phyloP scores from a whole-genome alignment of 2,329 filamentous ascomycete genomes.

The Aspergillus sp. region DNA sequence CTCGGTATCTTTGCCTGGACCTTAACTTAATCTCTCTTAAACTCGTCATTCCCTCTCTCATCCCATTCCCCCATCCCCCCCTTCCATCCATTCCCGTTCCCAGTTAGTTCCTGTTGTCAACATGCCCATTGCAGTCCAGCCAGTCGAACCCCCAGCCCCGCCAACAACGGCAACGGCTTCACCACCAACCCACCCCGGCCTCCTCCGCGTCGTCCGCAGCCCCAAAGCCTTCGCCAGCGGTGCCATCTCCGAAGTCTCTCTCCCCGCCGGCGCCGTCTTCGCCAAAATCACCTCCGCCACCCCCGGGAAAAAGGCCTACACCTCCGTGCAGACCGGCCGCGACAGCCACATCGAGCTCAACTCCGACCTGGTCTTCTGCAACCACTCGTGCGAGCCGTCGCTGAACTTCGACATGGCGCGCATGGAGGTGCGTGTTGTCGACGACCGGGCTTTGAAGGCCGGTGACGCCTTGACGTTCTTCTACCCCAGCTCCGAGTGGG shows the following conservation, averaged over 20 bases:
- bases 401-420: slow-evolving; percentile 54
- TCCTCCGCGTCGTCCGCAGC: slow-evolving; percentile 30
- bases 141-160: slow-evolving; percentile 7
- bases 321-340: slow-evolving; percentile 52
- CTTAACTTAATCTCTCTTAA: too few relatives aligned
- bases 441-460: slow-evolving; percentile 11
- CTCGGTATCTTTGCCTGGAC: not conserved
- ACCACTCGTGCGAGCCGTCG: slow-evolving; percentile 56
- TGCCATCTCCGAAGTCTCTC: slow-evolving; percentile 50
- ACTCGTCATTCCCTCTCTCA: not conserved
- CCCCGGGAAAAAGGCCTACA: slow-evolving; percentile 48
- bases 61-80: too few relatives aligned
- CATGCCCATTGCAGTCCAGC: slow-evolving; percentile 24
- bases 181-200: slow-evolving; percentile 25
- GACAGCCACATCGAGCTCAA: slow-evolving; percentile 57
- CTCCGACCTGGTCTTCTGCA: slow-evolving; percentile 57
- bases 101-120: slow-evolving; percentile 3
- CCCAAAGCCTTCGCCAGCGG: slow-evolving; percentile 36
- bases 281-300: slow-evolving; percentile 48
- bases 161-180: not conserved
- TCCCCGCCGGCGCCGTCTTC: slow-evolving; percentile 53
- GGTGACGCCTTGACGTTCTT: slow-evolving; percentile 50
- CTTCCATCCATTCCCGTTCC: not conserved
- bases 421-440: slow-evolving; percentile 42
- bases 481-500: slow-evolving; percentile 52